phyloP scores from a whole-genome alignment of 78 protist genomes.

The Dictyostelium citrinum region DNA sequence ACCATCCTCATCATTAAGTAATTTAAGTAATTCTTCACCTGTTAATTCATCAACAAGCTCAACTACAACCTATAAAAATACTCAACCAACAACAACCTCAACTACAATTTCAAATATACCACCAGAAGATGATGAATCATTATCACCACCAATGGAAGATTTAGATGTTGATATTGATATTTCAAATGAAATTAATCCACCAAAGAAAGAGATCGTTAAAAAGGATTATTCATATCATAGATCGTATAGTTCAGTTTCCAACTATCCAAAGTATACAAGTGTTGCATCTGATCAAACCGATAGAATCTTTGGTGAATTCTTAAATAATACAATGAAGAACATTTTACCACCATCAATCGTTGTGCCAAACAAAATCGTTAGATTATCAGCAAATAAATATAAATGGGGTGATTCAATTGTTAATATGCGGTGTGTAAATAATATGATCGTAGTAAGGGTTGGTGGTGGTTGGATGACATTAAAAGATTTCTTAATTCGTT shows the following conservation, averaged over 20 bases:
- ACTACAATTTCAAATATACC: background rate
- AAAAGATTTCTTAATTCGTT: slow-evolving; percentile 48
- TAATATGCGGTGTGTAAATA: slow-evolving; percentile 62
- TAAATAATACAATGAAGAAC: slow-evolving; percentile 50
- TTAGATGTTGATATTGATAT: slow-evolving; percentile 68
- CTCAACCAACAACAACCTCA: background rate
- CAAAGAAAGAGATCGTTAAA: background rate
- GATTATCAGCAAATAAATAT: slow-evolving; percentile 53
- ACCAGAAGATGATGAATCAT: background rate
- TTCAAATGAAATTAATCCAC: background rate
- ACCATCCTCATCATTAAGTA: background rate
- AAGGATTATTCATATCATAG: slow-evolving; percentile 61
- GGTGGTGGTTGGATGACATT: slow-evolving; percentile 79
- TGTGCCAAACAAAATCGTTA: slow-evolving; percentile 19
- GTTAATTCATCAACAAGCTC: background rate
- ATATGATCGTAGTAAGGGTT: slow-evolving; percentile 59
- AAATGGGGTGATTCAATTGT: slow-evolving; percentile 76
- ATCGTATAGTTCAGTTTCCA: background rate
- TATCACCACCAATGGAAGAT: background rate
- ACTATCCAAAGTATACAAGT: slow-evolving; percentile 46
- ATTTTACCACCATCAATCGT: slow-evolving; percentile 67
- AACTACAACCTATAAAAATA: background rate
- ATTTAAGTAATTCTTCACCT: background rate
- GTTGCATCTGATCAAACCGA: slow-evolving; percentile 15
- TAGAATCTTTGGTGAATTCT: slow-evolving; percentile 42